Evolutionary conservation across 495 filamentous ascomycete genomes (phyloP), one percentile per base, ranked within the genome.

Genomic region (Bryoglossum gracile): DNA sequence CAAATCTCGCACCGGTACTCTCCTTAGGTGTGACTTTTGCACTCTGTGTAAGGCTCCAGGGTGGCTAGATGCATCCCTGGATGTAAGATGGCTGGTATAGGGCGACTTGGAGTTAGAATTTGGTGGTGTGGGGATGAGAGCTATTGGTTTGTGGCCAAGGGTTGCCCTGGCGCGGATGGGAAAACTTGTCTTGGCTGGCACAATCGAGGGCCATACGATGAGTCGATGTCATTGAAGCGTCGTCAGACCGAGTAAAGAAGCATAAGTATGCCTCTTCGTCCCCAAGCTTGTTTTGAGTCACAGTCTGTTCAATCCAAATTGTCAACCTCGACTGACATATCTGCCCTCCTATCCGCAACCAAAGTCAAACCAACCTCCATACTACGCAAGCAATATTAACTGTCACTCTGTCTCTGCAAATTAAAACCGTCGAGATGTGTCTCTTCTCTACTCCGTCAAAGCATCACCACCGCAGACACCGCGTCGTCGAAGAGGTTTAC

Each of bases 401-500:
- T n/a, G 21, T 8, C 19, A 16, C 22, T 9, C 8, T 22, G 6
- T 22, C 13, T 8, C 23, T 32, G 9, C 41, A 43, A 41, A 3
- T 41, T 24, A 8, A 18, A 25, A 39, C 13, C 2, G 17, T 28
- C 38, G 50, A 32, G 11, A 57, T 57, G 54, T 57, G 54, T 53
- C 54, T 57, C 35, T 57, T 53, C 16, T 57, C 50, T 2, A 16
- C 46, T 14, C 34, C 53, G 4, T 40, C 50, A 21, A 48, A 43
- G 8, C 48, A 41, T 16, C 48, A 36, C 21, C 5, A 30, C 6
- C 43, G 37, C 28, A 38, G 44, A 0, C 48, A 48, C 21, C 40
- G 19, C 2, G 47, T 49, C 25, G 46, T 53, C 25, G 54, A 57
- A 36, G 46, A 53, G 47, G 50, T 53, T 17, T 49, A 53, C 23